phyloP scores from a whole-genome alignment of 106 monocot species.

The Agapanthus africanus region DNA sequence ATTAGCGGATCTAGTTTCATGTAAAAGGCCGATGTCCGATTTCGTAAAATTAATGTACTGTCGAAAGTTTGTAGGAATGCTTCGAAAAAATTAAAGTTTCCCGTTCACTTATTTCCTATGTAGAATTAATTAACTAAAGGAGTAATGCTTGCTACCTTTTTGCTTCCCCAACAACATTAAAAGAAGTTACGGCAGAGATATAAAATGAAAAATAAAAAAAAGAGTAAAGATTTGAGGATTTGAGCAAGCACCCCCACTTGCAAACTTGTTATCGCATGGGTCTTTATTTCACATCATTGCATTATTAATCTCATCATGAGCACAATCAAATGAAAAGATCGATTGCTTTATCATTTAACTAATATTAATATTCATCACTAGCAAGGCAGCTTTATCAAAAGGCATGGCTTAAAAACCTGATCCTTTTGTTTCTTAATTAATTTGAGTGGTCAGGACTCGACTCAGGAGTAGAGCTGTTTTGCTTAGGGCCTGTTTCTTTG shows the following conservation, averaged over 20 bases:
- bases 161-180: not conserved
- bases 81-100: no score
- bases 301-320: not conserved
- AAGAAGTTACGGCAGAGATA: not conserved
- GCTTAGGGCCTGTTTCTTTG: no score
- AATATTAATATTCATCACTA: not conserved
- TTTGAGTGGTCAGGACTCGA: conserved; percentile 9
- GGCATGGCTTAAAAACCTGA: not conserved
- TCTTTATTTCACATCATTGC: not conserved
- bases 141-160: not conserved
- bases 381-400: not conserved
- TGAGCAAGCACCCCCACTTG: not conserved
- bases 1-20: no score
- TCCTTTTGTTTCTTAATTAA: not conserved
- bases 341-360: not conserved
- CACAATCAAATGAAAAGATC: not conserved
- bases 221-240: not conserved
- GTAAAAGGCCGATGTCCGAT: no score
- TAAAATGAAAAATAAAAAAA: not conserved
- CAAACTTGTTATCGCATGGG: not conserved
- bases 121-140: not conserved
- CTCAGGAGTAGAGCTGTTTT: not conserved
- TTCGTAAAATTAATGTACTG: no score
- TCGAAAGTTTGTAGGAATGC: no score
- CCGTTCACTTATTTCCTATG: no score